These are phyloP conservation scores for Phlegmacium glaucopus DNA, from an alignment of 768 basidiomycete genomes.

Conservation along the genomic window DNA sequence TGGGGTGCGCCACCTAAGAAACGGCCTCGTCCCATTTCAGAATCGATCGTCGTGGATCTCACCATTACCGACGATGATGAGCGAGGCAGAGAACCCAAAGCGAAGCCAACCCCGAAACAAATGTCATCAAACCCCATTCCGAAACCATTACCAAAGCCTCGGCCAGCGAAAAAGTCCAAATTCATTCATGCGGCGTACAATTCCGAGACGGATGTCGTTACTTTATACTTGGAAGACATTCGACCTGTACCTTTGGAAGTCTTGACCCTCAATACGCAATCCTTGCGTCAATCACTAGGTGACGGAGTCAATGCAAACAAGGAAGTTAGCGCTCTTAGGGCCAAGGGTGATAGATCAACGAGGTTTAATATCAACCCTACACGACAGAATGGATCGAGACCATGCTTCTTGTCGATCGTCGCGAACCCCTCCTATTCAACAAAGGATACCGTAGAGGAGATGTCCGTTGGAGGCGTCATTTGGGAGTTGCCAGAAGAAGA, in stretches of 20 bases:
- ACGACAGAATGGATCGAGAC: no score
- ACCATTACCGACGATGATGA: not conserved
- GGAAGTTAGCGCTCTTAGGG: no score
- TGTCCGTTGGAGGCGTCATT: no score
- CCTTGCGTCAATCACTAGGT: not conserved
- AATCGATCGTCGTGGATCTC: not conserved
- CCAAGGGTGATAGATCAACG: no score
- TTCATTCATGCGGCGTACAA: not conserved
- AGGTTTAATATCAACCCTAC: no score
- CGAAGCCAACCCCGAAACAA: no score
- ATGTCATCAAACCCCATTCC: not conserved
- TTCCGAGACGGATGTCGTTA: not conserved
- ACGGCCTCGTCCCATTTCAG: not conserved
- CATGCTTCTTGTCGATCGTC: no score
- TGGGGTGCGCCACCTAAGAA: not conserved
- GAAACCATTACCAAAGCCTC: not conserved
- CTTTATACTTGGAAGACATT: not conserved
- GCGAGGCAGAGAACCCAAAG: no score
- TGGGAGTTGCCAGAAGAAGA: no score
- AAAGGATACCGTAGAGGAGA: no score
- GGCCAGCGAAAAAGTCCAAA: not conserved
- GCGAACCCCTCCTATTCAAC: no score
- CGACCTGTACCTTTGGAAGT: not conserved
- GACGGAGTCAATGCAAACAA: not conserved
- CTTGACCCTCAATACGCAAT: slow-evolving; percentile 1